A percentile compares a stretch with the other conserved stretches of the same genome.
Conservation (phyloP, 139 green algal genomes). For the Tetradesmus obliquus region DNA sequence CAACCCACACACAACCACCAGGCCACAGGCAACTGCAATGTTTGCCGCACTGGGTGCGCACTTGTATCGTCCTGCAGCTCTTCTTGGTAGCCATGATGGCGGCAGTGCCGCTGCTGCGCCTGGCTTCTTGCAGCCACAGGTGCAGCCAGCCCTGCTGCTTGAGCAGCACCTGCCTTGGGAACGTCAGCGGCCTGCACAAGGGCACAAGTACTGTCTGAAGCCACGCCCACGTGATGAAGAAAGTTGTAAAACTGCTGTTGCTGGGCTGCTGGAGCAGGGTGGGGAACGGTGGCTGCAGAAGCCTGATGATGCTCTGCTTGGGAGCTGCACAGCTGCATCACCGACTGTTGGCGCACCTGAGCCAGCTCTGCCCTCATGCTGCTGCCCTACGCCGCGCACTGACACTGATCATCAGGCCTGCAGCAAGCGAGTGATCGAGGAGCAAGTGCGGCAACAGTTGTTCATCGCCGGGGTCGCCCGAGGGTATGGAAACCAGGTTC, state of each 20-base stretch:
- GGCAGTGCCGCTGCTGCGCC: background rate
- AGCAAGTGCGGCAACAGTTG: background rate
- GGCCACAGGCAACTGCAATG: background rate
- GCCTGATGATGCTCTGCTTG: background rate
- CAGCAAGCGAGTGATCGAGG: background rate
- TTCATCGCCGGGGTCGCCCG: background rate
- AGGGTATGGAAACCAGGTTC: background rate
- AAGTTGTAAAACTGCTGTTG: background rate
- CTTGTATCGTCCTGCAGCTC: background rate
- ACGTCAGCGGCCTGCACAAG: background rate
- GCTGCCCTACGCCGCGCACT: background rate
- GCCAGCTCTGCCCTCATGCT: background rate
- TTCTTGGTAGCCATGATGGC: background rate
- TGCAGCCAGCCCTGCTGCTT: background rate
- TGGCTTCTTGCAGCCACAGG: background rate
- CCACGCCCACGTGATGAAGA: background rate
- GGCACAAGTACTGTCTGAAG: background rate
- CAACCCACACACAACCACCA: background rate
- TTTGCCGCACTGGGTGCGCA: background rate
- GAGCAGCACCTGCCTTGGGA: background rate
- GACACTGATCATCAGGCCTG: background rate
- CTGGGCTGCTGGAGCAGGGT: background rate
- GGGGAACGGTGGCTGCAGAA: background rate
- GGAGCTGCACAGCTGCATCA: background rate
- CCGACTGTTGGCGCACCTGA: background rate